Percentiles rank a stretch among this genome's conserved stretches.
Evolutionary conservation across 2,329 filamentous ascomycete species (phyloP).

Genomic region (Leptoxyphium fumago): DNA sequence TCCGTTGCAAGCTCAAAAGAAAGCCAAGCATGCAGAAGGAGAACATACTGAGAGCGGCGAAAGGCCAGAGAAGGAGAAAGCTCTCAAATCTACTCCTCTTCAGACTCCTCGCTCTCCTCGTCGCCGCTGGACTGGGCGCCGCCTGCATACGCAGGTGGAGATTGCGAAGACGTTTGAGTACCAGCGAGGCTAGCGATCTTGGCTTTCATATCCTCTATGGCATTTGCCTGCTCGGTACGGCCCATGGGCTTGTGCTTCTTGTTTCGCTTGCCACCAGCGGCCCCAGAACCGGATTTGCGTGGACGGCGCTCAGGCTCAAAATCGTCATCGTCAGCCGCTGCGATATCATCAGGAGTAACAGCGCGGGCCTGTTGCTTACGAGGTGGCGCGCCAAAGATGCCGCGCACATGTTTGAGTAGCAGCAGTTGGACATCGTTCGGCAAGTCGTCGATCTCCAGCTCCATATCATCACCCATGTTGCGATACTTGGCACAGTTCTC

Average conservation of each 20-base stretch:
- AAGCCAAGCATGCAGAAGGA: too few relatives aligned
- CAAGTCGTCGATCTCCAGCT: constrained; percentile 51
- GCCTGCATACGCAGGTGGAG: constrained; percentile 5
- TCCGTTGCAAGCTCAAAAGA: too few relatives aligned
- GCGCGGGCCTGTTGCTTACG: constrained; percentile 5
- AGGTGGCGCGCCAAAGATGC: constrained; percentile 23
- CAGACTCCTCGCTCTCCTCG: constrained; percentile 21
- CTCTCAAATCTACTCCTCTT: constrained; percentile 17
- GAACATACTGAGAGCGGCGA: too few relatives aligned
- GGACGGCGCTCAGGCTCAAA: constrained; percentile 29
- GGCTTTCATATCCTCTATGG: constrained; percentile 48
- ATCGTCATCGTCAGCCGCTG: constrained; percentile 31
- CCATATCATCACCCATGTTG: constrained; percentile 43
- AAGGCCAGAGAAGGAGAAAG: too few relatives aligned
- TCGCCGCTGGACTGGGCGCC: constrained; percentile 13
- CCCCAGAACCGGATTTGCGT: constrained; percentile 9
- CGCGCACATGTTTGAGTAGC: constrained; percentile 40
- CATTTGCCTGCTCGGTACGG: constrained; percentile 54
- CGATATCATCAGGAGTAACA: constrained; percentile 20
- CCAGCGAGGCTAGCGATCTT: constrained; percentile 31
- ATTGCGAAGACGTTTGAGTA: constrained; percentile 8
- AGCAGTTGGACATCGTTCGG: constrained; percentile 39
- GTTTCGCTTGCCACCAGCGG: constrained; percentile 34
- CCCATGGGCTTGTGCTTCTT: constrained; percentile 70
- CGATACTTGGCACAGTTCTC: constrained; percentile 59